These are phyloP conservation scores for Puccinellia tenuiflora DNA, from an alignment of 176 grass and related monocot genomes.

Conservation along the genomic window DNA sequence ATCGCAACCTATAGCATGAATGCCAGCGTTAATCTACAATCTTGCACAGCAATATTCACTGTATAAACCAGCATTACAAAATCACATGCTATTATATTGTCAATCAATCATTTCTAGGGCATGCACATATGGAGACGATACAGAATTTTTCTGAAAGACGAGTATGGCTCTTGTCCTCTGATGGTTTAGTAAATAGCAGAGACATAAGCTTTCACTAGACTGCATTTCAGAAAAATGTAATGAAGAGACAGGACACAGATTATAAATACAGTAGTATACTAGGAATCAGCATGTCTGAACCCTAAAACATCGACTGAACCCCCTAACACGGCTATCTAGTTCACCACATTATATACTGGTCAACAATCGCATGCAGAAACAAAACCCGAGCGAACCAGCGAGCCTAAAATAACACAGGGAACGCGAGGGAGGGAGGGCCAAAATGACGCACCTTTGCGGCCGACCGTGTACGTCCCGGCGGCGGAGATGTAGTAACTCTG, in stretches of 20 bases:
- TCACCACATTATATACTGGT: neutral
- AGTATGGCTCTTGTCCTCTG: neutral
- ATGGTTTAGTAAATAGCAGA: constrained; percentile 1
- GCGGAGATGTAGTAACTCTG: constrained; percentile 78
- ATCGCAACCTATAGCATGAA: constrained; percentile 64
- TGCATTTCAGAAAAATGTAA: neutral
- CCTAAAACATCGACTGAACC: neutral
- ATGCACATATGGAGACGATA: neutral
- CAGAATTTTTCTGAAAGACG: neutral
- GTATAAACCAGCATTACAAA: neutral
- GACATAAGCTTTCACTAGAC: neutral
- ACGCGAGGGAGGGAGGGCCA: neutral
- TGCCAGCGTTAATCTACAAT: neutral
- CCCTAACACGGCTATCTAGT: neutral
- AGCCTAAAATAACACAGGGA: neutral
- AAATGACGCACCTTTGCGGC: constrained; percentile 69
- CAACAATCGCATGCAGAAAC: neutral
- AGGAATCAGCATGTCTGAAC: neutral
- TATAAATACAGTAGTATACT: neutral
- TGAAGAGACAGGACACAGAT: neutral
- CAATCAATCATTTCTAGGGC: neutral
- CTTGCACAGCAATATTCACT: neutral
- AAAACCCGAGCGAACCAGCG: neutral
- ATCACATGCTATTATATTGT: neutral
- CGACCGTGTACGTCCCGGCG: constrained; percentile 77